Percentiles rank a stretch among this genome's conserved stretches.
Evolutionary conservation across 2,329 filamentous ascomycete genomes (phyloP).

Genomic region (Arthrobotrys pseudoclavata): DNA sequence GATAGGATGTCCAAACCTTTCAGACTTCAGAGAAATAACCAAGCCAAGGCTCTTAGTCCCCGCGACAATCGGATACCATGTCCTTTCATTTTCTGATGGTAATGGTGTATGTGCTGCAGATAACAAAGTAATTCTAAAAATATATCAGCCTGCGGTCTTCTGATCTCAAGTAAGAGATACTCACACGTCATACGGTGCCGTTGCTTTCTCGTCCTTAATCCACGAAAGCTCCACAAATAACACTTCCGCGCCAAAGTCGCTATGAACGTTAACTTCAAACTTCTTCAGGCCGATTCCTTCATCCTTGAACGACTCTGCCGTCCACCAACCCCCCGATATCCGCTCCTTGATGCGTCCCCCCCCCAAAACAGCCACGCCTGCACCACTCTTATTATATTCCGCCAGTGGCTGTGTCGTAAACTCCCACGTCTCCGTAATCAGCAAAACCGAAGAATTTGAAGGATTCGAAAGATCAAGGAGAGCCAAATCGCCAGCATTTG

Average conservation of each 20-base stretch:
- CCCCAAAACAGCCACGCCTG: not conserved
- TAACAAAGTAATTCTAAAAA: not conserved
- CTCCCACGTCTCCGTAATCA: constrained; percentile 22
- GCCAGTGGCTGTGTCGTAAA: constrained; percentile 27
- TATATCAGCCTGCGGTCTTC: not conserved
- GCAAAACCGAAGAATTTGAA: constrained; percentile 36
- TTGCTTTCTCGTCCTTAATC: not conserved
- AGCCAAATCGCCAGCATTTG: constrained; percentile 26
- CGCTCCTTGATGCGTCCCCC: not conserved
- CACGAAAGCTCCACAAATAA: constrained; percentile 32
- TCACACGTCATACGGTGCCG: constrained; percentile 15
- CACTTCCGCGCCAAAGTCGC: constrained; percentile 45
- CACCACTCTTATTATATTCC: constrained; percentile 29
- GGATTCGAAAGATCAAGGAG: constrained; percentile 37
- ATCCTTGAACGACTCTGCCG: not conserved
- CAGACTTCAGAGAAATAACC: constrained; percentile 26
- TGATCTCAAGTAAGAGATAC: not conserved
- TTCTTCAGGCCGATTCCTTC: constrained; percentile 16
- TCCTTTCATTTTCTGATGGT: constrained; percentile 1
- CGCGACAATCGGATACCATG: constrained; percentile 26
- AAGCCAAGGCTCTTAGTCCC: constrained; percentile 29
- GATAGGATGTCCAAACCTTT: constrained; percentile 38
- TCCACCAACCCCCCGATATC: constrained; percentile 21
- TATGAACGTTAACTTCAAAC: constrained; percentile 42
- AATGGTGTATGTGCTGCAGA: constrained; percentile 4